These are phyloP conservation scores for Pythium rhizo-oryzae DNA, from an alignment of 352 stramenopile species.

Conservation along the genomic window DNA sequence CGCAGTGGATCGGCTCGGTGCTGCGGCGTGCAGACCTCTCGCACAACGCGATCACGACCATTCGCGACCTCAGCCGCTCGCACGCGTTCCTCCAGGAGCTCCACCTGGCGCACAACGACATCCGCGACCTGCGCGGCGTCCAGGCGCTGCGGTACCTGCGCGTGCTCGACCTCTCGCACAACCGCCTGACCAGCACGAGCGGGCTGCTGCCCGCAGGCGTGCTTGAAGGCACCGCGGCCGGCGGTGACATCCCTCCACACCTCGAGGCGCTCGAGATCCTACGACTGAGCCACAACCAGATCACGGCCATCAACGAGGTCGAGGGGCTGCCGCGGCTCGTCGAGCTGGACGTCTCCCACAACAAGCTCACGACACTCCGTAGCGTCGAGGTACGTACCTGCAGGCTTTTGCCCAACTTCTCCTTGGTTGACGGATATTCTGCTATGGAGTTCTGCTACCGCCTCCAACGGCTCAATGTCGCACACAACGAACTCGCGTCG, in stretches of 20 bases:
- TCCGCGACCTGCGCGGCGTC: conserved; percentile 57
- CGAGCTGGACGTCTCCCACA: conserved; percentile 57
- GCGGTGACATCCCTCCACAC: neutral
- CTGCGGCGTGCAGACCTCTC: conserved; percentile 55
- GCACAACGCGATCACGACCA: conserved; percentile 53
- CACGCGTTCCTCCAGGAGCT: conserved; percentile 77
- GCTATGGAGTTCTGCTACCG: conserved; percentile 44
- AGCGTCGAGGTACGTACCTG: conserved; percentile 61
- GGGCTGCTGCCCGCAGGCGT: conserved; percentile 32
- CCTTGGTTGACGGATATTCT: too few relatives aligned
- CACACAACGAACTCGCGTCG: conserved; percentile 47
- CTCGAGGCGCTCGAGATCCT: conserved; percentile 56
- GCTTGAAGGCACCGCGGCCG: neutral
- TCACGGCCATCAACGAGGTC: conserved; percentile 51
- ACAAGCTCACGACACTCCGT: conserved; percentile 45
- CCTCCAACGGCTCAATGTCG: conserved; percentile 62
- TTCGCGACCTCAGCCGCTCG: conserved; percentile 48
- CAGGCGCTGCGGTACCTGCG: conserved; percentile 60
- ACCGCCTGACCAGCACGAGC: conserved; percentile 46
- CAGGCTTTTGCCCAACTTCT: too few relatives aligned
- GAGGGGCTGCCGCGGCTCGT: conserved; percentile 49
- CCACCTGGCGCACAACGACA: conserved; percentile 56
- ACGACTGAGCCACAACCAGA: conserved; percentile 58
- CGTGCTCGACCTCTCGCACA: conserved; percentile 72
- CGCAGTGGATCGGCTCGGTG: conserved; percentile 64